Evolutionary conservation across 495 filamentous ascomycete genomes (phyloP), one percentile per base, ranked within the genome.

Genomic region (Antarctomyces pellizariae): DNA sequence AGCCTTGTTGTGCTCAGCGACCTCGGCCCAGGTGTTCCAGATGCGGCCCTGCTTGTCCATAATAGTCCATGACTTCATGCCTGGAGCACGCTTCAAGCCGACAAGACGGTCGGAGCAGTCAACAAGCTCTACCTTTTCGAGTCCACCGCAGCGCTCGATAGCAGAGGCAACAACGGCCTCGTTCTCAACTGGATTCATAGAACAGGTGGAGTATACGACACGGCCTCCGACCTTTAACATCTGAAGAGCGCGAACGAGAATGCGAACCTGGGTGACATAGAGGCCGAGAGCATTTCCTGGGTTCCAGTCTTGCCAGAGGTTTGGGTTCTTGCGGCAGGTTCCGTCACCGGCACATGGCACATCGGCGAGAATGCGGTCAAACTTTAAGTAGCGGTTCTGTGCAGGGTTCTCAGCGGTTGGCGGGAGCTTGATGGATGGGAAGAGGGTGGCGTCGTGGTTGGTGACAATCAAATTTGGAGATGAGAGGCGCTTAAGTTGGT

Each of bases 281-380:
- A 97, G 62, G 8, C 83, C 84, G 28, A 93, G 46, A 4, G 71
- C 83, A 45, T 75, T 89, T 25, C 59, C 59, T 0, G 82, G 77
- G 28, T 52, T 71, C 86, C 86, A 97, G 32, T 93, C 80, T 43
- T 74, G 80, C 86, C 86, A 97, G 20, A 95, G 56, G 45, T 72
- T 75, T 22, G 64, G 50, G 41, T 97, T 97, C 64, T 97, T 97
- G 18, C 86, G 61, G 10, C 67, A 51, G 1, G 86, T 97, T 14
- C 86, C 86, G 38, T 97, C 86, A 25, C 86, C 86, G 5, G 84
- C 86, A 50, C 86, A 97, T 22, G 89, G 86, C 1, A 97, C 86
- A 47, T 97, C 86, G 10, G 89, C 84, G 22, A 97, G 55, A 24
- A 97, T 89, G 25, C 86, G 72, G 45, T 97, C 86, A 40, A 91